Evolutionary conservation across 1,284 basidiomycete species (phyloP).

Genomic region (Pterulicium gracile): DNA sequence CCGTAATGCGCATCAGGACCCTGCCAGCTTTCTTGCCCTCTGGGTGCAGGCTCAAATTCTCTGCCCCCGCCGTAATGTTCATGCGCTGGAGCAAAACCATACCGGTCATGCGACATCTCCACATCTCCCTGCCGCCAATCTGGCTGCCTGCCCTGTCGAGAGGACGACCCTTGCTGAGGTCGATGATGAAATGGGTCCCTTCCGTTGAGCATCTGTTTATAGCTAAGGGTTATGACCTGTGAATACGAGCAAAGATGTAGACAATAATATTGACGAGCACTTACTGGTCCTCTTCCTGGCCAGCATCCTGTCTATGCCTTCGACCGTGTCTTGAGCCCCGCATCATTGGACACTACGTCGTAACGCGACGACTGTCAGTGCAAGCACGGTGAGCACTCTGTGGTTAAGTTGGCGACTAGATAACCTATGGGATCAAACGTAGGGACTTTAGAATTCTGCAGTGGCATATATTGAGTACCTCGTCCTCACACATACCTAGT

Average conservation of each 20-base stretch:
- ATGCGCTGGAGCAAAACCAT: constrained; percentile 1
- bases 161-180: background rate
- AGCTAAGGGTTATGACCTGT: background rate
- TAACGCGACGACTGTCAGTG: too few species aligned
- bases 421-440: too few species aligned
- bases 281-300: background rate
- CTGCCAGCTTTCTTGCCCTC: background rate
- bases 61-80: background rate
- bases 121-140: background rate
- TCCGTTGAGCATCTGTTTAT: background rate
- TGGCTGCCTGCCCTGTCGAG: background rate
- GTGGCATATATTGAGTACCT: too few species aligned
- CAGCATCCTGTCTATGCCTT: background rate
- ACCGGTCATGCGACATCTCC: background rate
- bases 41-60: background rate
- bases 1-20: background rate
- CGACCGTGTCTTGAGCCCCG: background rate
- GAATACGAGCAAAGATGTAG: background rate
- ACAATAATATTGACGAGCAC: background rate
- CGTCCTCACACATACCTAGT: too few species aligned
- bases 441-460: too few species aligned
- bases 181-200: background rate
- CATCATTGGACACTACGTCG: too few species aligned
- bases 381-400: too few species aligned
- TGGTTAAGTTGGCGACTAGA: too few species aligned